Evolutionary conservation across 305 asterid species (phyloP).

Genomic region (Stenogyne calaminthoides): DNA sequence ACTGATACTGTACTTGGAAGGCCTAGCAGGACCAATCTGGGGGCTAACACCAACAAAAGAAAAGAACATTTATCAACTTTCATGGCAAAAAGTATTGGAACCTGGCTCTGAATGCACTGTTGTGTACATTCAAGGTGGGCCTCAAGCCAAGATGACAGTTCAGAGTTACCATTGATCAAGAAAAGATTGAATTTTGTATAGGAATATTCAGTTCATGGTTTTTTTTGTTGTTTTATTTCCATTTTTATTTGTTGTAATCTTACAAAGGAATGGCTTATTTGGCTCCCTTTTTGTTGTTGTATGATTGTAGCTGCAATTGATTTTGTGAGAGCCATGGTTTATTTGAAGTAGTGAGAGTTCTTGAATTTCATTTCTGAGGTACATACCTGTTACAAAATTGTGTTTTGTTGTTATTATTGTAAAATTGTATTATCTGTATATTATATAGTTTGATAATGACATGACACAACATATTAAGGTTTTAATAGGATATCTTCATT

Average conservation of each 20-base stretch:
- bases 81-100: conserved; percentile 52
- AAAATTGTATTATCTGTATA: neutral
- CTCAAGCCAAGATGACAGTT: conserved; percentile 71
- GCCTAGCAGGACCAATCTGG: conserved; percentile 76
- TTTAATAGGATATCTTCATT: neutral
- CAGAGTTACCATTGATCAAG: conserved; percentile 51
- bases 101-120: conserved; percentile 62
- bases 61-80: conserved; percentile 66
- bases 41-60: conserved; percentile 60
- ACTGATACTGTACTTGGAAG: conserved; percentile 52
- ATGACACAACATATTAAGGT: neutral
- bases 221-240: neutral
- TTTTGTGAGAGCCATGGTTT: conserved; percentile 6
- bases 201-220: conserved; percentile 6
- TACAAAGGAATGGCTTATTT: neutral
- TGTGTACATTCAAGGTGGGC: conserved; percentile 84
- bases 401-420: too few species aligned
- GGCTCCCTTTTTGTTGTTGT: conserved; percentile 20
- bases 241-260: neutral
- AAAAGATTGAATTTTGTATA: neutral
- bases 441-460: neutral
- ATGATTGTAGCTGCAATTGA: conserved; percentile 25
- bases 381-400: neutral
- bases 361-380: neutral
- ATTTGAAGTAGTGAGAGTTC: neutral